Base-by-base conservation (phyloP, 2,329 filamentous ascomycete genomes). In the Fusarium devonianum region DNA sequence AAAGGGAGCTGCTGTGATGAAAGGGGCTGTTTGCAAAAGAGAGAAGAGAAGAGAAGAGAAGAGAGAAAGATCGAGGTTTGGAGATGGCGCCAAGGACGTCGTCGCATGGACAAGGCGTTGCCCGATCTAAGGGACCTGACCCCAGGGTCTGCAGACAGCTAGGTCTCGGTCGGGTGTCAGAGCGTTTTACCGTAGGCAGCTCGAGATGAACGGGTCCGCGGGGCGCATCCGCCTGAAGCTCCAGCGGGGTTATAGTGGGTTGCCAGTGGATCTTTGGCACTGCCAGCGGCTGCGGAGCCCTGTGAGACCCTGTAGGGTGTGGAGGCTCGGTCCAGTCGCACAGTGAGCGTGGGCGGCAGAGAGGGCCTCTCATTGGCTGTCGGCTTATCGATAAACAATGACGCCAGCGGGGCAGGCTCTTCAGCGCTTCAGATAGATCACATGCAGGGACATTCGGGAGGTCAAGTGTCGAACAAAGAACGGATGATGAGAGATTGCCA, bases 311-410 rank as follows among this genome's bases (percentile, higher is more conserved):
- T 54, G 35, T 26, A 13, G 10, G 9, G 2, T 10, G 12, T 16
- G n/a, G 29, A 34, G 14, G 11, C 25, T 14, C 7, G 29, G 35
- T 17, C 54, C 39, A 52, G 50, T 43, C 8, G 17, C n/a, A n/a
- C 13, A 8, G 18, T n/a, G 16, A 25, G 13, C 10, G 16, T 42
- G 30, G 13, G 16, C 43, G 18, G 13, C 16, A 13, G 5, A 10
- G n/a, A 3, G 2, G 3, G 8, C 1, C 2, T 25, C 7, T 49
- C 12, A 64, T 64, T 64, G 62, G 62, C 2, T 5, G 1, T 2
- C 0, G 0, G 0, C 5, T 49, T 64, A 64, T 64, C 61, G 61
- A 64, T 64, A 63, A 64, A 16, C 1, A 40, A 63, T 64, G 61
- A 64, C 61, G 61, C 61, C 61, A 64, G 56, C 44, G 46, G 61